Percentiles rank a stretch among this genome's conserved stretches.
Evolutionary conservation across 805 yeast species (phyloP).

Genomic region (Nakazawaea anatomiae): DNA sequence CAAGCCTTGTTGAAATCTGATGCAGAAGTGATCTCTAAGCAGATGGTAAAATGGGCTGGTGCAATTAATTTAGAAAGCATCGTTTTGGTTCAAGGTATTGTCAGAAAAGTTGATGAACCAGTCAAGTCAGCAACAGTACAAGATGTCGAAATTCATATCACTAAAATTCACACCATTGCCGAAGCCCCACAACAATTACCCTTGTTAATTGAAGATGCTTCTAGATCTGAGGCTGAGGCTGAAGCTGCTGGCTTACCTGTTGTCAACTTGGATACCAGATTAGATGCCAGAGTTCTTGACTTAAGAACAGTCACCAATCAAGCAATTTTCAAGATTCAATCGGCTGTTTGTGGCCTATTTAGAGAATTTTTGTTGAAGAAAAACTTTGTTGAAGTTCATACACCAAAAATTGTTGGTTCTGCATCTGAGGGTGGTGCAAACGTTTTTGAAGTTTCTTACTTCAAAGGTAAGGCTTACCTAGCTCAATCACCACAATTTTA

Average conservation of each 20-base stretch:
- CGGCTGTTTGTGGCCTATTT: constrained; percentile 84
- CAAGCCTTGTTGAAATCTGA: constrained; percentile 83
- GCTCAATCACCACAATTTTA: constrained; percentile 98
- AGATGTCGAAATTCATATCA: constrained; percentile 78
- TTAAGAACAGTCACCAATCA: constrained; percentile 96
- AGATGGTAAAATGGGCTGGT: constrained; percentile 95
- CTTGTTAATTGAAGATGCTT: constrained; percentile 91
- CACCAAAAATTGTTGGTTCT: constrained; percentile 93
- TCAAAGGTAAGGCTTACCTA: constrained; percentile 86
- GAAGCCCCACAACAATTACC: constrained; percentile 94
- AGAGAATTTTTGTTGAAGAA: constrained; percentile 72
- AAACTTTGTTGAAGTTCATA: constrained; percentile 86
- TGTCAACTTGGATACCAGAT: constrained; percentile 92
- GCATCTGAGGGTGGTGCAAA: constrained; percentile 98
- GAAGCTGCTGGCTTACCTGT: constrained; percentile 88
- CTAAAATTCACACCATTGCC: constrained; percentile 67
- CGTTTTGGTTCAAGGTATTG: constrained; percentile 83
- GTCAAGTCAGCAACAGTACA: constrained; percentile 89
- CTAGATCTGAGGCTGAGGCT: constrained; percentile 91
- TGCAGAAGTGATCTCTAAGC: constrained; percentile 72
- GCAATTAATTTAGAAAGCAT: constrained; percentile 82
- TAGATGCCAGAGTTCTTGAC: constrained; percentile 93
- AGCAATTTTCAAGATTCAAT: constrained; percentile 90
- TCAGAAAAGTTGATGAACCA: constrained; percentile 77
- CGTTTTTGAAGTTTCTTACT: constrained; percentile 89